Base-by-base conservation (phyloP, 768 basidiomycete species). In the Tulasnella sp. region DNA sequence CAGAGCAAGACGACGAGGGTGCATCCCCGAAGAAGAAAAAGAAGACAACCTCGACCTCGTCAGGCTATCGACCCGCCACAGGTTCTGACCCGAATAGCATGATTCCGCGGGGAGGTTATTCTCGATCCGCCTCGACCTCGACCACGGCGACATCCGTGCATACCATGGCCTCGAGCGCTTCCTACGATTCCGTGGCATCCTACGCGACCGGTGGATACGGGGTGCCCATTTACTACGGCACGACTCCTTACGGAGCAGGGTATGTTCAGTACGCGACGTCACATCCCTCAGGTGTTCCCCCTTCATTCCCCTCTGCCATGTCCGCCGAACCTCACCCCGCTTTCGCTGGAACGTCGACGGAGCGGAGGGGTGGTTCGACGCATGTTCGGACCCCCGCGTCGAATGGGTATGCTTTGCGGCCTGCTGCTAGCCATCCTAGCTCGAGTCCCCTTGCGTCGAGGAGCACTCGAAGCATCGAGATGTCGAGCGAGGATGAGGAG, bases 1-100 rank as follows among this genome's bases (percentile, higher is more conserved):
- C 67, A 1, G 74, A 40, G n/a, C 37, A 67, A 9, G 74, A 75
- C 17, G 74, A 37, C 36, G 72, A 40, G 15, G 74, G 74, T 17
- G 74, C 74, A n/a, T 67, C 58, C 37, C 74, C 74, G n/a, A 75
- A 75, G 67, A 75, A 75, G 74, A 75, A 75, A 49, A 75, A 75
- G 67, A 75, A 75, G 64, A 67, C 52, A n/a, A 29, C 39, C 22
- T 14, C 14, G n/a, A 74, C 34, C 29, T 22, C 49, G n/a, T n/a
- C n/a, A n/a, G n/a, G n/a, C n/a, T n/a, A 49, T 9, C 49, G 38
- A 39, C 29, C 74, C 74, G 9, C n/a, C 72, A 25, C 42, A 22
- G 19, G 52, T 52, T 71, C 34, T 37, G 37, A 39, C 25, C 42
- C 38, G n/a, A 37, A 36, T 31, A 45, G 40, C 29, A 31, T 36